Evolutionary conservation across 371 early-diverging fungal genomes (phyloP), one percentile per base, ranked within the genome.

Genomic region (Rhizomucor miehei): DNA sequence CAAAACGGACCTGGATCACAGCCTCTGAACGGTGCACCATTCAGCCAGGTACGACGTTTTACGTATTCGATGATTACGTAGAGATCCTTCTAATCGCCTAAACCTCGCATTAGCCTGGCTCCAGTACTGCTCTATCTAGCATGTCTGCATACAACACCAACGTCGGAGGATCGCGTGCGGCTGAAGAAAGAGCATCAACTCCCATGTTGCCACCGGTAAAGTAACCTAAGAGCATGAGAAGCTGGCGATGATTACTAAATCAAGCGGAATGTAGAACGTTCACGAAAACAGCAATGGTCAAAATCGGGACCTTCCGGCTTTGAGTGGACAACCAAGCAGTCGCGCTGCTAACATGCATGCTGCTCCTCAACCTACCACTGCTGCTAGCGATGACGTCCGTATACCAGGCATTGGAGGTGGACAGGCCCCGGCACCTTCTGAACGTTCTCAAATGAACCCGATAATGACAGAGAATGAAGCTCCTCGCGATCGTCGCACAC

Each of bases 361-460:
- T 55, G 19, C 12, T 43, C 59, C 21, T 44, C 36, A 16, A 29
- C 36, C 41, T 41, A 35, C 43, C 24, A 40, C 56, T 13, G 25
- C 57, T 36, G 24, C 58, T 35, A 69, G 69, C 39, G 77, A 73
- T 53, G 72, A 73, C 48, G 67, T 74, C 1, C 69, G 72, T 25
- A 74, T 77, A 51, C 72, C 77, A 10, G 74, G 74, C 47, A 77
- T 77, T 53, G 65, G 62, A 16, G 67, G 69, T 20, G 71, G 73
- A 1, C 72, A 67, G 54, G 74, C 72, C 8, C 77, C 77, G 52
- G 70, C 73, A 1, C 77, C 77, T 13, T 73, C 77, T 11, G 77
- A 77, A n/a, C 59, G 77, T 19, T 63, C 71, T n/a, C 77, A 77
- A 61, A 77, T 77, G 74, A 77, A 77, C 44, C 77, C 77, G 10